Evolutionary conservation across 495 filamentous ascomycete genomes (phyloP), one percentile per base, ranked within the genome.

Genomic region (Astrothelium subdiscretum): DNA sequence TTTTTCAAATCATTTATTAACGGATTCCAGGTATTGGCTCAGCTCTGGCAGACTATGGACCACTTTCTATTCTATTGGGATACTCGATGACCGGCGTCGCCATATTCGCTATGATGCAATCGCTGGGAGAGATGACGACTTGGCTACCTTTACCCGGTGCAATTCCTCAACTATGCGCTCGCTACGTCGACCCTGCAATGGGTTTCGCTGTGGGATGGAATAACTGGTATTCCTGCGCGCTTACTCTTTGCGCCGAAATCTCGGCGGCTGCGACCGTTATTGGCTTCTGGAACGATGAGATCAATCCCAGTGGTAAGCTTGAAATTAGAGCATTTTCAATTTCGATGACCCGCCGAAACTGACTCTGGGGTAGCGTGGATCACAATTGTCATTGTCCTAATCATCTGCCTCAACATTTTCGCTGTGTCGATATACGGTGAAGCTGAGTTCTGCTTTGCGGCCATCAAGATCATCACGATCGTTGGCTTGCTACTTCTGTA

Each of bases 31-130:
- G 58, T 31, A 67, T 58, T 60, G 66, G 66, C 2, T 51, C 32
- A 15, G 63, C 58, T 8, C 48, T 61, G 12, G 32, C 63, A 13
- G 51, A 29, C 2, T 59, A 58, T 31, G 72, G 73, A 20, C 91
- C 91, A 32, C 90, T 77, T 15, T 77, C 87, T 58, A 81, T 89
- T 32, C 74, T 91, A 35, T 87, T 91, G 65, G 86, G 86, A 0
- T 85, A 85, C 66, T 72, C 78, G 3, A 67, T 83, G 51, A 80
- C 85, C 59, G 85, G 85, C 2, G 72, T 85, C 27, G 60, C 86
- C 6, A 81, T 86, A 24, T 87, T 78, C 59, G 66, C 85, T 32
- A 82, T 87, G 11, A 81, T 87, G 68, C 80, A 76, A 38, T 83
- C 80, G 1, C 73, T 87, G 12, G 84, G 85, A 3, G 85, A 87